Evolutionary conservation across 768 basidiomycete species (phyloP), one percentile per base, ranked within the genome.

Genomic region (Suillus hirtellus): DNA sequence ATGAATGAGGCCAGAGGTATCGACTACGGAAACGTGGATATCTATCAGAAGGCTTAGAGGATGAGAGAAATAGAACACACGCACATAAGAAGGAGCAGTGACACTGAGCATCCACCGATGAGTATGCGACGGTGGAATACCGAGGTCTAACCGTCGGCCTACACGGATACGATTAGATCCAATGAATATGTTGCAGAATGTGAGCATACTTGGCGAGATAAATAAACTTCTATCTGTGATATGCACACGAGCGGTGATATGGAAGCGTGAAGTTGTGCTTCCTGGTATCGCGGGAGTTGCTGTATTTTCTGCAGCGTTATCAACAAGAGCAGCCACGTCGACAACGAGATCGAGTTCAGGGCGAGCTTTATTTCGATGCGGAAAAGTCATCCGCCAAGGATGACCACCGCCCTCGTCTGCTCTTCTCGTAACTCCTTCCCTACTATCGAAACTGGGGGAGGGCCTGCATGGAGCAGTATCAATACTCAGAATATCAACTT

Each of bases 91-190:
- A 5, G 83, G 82, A 15, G 84, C 74, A 1, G 75, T 76, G 9
- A 83, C 73, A 14, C 70, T 69, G 8, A 84, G 64, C 68, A 79
- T 77, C 83, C 83, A 85, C n/a, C 77, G 74, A 67, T 83, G 83
- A 3, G 81, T 71, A 66, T 82, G 67, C 17, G 55, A 58, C 2
- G 55, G 24, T 69, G 72, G 46, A 64, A 65, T 56, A 59, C 69
- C 42, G 38, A 65, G 38, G 60, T 63, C 60, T 10, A 68, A 61
- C 21, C 80, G 77, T 21, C 73, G 75, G 35, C 73, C 81, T 84
- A 60, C 12, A 27, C 49, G 6, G 44, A 63, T 37, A 14, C 11
- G n/a, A 21, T 47, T 15, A 52, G 9, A 47, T 15, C 8, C 19
- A 34, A 38, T 34, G 10, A 27, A 54, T 6, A 59, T 34, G 14